Evolutionary conservation across 2,329 filamentous ascomycete species (phyloP).

Genomic region (Sclerotinia minor): DNA sequence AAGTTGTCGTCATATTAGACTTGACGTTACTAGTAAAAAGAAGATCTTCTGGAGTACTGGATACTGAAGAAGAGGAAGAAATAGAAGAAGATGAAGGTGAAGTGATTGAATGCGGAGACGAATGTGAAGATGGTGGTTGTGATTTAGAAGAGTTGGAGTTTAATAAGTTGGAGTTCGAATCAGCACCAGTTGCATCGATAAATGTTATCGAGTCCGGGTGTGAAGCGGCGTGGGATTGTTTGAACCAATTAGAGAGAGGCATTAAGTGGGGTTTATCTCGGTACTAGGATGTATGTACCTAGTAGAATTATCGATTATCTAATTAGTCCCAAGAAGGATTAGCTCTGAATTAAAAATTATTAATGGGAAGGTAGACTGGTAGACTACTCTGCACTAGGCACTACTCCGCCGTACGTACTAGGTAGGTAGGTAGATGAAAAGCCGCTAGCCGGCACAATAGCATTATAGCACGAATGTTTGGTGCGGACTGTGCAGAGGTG

Average conservation of each 20-base stretch:
- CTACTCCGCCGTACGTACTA: not conserved
- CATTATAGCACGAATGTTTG: conserved; percentile 7
- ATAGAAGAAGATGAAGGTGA: not conserved
- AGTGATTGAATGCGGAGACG: not conserved
- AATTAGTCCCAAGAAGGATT: not conserved
- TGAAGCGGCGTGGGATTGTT: conserved; percentile 20
- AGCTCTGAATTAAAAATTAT: conserved; percentile 3
- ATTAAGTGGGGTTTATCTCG: conserved; percentile 4
- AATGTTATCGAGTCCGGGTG: conserved; percentile 13
- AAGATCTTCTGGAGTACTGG: not conserved
- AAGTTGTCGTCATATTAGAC: conserved; percentile 40
- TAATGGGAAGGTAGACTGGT: not conserved
- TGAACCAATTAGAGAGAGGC: conserved; percentile 22
- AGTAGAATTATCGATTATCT: not conserved
- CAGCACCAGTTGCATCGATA: conserved; percentile 3
- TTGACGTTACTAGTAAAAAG: conserved; percentile 9
- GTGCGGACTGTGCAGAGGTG: conserved; percentile 10
- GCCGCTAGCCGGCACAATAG: not conserved
- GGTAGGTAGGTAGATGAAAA: not conserved
- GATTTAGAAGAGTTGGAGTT: conserved; percentile 20
- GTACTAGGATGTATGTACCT: not conserved
- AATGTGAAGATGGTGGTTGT: conserved; percentile 21
- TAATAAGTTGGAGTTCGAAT: not conserved
- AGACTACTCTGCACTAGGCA: too few species aligned
- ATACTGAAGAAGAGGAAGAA: not conserved